Base-by-base conservation (phyloP, 2,329 filamentous ascomycete genomes). In the Diaporthe citrichinensis region DNA sequence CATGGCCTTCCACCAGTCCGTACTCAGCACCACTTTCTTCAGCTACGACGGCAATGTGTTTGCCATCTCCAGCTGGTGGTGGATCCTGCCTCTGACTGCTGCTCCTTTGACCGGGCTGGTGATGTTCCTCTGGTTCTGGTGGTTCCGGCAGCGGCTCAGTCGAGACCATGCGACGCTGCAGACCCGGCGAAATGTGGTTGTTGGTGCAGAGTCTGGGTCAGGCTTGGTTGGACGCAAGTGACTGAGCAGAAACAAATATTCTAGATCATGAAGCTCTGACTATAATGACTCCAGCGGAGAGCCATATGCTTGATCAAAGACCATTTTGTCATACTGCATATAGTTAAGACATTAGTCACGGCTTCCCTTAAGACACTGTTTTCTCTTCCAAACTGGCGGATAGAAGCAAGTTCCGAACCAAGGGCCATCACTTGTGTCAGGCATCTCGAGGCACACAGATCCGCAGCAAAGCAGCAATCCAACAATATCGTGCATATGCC, bases 121-220 rank as follows among this genome's bases (percentile, higher is more conserved):
- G 25, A 58, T 58, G 55, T 58, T 58, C 20, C 20, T 58, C 31
- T 58, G 55, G 55, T 58, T 58, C 31, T 58, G 55, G 31, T 58
- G 55, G 55, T 57, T 57, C 15, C 53, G 53, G 28, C 53, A 57
- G 53, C 53, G 53, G 4, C 53, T 57, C 28, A 57, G 53, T 34
- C 53, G 53, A 12, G 53, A 57, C 28, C 28, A 57, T 31, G 53
- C 53, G 28, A 57, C 7, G 9, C 15, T 57, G 17, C 53, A 57
- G 15, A 57, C 28, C 25, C 53, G 53, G 28, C 53, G 25, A n/a
- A 7, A 17, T 31, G 53, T 31, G 53, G 14, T 31, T 20, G 25
- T 34, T 15, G 23, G 3, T 34, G 7, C 25, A 34, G 28, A 57
- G 28, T 57, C 53, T 4, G 34, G 6, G 14, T 17, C 53, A 34